These are phyloP conservation scores for Truncatella angustata DNA, from an alignment of 2,329 filamentous ascomycete genomes.

Conservation along the genomic window DNA sequence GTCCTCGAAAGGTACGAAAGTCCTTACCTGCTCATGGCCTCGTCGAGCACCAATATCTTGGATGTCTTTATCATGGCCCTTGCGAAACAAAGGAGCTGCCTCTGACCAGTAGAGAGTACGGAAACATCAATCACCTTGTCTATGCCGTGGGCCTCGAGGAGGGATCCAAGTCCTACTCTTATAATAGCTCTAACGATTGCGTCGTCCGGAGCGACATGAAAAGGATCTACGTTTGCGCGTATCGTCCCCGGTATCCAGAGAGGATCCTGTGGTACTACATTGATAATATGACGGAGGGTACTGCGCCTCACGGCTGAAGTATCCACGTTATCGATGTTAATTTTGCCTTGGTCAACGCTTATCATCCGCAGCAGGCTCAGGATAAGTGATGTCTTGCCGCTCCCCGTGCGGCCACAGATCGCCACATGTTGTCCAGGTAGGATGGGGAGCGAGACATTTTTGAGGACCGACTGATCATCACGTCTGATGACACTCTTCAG, in stretches of 20 bases:
- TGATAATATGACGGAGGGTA: slow-evolving; percentile 12
- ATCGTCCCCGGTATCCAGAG: slow-evolving; percentile 16
- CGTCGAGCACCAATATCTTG: slow-evolving; percentile 18
- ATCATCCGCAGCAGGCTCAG: slow-evolving; percentile 15
- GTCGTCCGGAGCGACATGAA: not conserved
- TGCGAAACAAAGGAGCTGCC: slow-evolving; percentile 16
- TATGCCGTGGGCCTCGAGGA: slow-evolving; percentile 1
- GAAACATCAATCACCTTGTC: not conserved
- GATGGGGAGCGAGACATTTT: slow-evolving; percentile 10
- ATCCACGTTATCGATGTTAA: slow-evolving; percentile 15
- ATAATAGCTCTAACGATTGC: slow-evolving; percentile 2
- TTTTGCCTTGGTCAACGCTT: slow-evolving; percentile 8
- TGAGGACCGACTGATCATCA: not conserved
- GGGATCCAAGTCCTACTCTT: not conserved
- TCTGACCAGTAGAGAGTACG: slow-evolving; percentile 11
- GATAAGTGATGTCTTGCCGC: slow-evolving; percentile 15
- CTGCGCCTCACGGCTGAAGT: not conserved
- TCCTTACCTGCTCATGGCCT: slow-evolving; percentile 15
- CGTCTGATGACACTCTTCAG: not conserved
- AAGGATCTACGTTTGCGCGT: slow-evolving; percentile 17
- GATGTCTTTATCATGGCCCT: slow-evolving; percentile 15
- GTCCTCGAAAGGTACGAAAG: too few species aligned
- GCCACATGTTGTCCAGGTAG: slow-evolving; percentile 11
- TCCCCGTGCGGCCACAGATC: slow-evolving; percentile 16
- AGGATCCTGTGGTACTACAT: slow-evolving; percentile 16